Percentiles rank a stretch among this genome's conserved stretches.
Evolutionary conservation across 1,284 basidiomycete species (phyloP).

Genomic region (Naganishia liquefaciens): DNA sequence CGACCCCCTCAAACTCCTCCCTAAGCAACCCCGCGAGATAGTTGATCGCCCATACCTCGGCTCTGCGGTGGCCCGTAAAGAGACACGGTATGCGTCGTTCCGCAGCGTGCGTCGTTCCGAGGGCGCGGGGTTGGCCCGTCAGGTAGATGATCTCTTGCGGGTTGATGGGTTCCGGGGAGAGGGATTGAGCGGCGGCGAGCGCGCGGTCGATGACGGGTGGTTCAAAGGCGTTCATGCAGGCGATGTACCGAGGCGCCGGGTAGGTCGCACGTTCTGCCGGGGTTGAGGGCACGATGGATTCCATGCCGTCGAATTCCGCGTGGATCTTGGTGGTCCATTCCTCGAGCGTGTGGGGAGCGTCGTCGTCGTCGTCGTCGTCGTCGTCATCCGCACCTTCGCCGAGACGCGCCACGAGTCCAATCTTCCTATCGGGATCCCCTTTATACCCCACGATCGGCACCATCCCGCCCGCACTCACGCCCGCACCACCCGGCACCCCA

Average conservation of each 20-base stretch:
- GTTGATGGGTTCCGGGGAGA: not conserved
- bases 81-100: conserved; percentile 1
- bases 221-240: conserved; percentile 33
- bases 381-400: too few species aligned
- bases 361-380: too few species aligned
- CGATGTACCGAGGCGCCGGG: conserved; percentile 8
- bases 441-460: conserved; percentile 12
- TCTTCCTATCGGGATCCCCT: conserved; percentile 12
- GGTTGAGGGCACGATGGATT: not conserved
- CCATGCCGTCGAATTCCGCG: conserved; percentile 10
- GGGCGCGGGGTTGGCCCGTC: conserved; percentile 29
- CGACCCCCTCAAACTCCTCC: not conserved
- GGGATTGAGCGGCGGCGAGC: not conserved
- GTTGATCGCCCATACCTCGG: conserved; percentile 28
- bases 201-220: conserved; percentile 22
- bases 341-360: not conserved
- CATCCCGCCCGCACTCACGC: too few species aligned
- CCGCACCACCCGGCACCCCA: too few species aligned
- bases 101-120: conserved; percentile 1
- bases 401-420: conserved; percentile 17
- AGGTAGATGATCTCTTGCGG: conserved; percentile 28
- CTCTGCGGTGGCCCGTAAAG: conserved; percentile 16
- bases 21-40: conserved; percentile 4
- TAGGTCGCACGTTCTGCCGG: not conserved
- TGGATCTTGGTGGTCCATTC: conserved; percentile 1